These are phyloP conservation scores for Ceratocystis albifundus DNA, from an alignment of 2,329 filamentous ascomycete genomes.

Conservation along the genomic window DNA sequence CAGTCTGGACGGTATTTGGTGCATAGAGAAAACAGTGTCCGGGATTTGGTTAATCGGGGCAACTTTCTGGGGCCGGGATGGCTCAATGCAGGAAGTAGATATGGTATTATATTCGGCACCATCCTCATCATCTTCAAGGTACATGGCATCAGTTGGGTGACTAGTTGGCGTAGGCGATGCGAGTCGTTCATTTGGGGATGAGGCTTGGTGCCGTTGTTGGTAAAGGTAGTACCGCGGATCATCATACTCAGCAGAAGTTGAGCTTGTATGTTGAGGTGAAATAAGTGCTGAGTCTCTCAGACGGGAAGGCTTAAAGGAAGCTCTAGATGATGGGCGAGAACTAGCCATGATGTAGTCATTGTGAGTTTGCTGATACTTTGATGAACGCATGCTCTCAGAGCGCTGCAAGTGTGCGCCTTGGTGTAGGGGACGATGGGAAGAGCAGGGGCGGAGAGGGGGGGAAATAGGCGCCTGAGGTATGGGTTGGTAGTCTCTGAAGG, in stretches of 20 bases:
- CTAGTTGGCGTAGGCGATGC: neutral
- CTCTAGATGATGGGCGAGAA: neutral
- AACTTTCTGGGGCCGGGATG: neutral
- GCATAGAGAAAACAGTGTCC: neutral
- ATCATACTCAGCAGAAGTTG: neutral
- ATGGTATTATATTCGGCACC: neutral
- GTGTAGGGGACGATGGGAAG: neutral
- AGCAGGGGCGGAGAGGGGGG: constrained; percentile 7
- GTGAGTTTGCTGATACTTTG: constrained; percentile 3
- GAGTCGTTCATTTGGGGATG: neutral
- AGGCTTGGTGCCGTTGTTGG: neutral
- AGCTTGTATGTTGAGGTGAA: neutral
- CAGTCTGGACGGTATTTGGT: constrained; percentile 1
- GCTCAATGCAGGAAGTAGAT: constrained; percentile 1
- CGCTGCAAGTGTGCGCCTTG: neutral
- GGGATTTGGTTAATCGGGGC: neutral
- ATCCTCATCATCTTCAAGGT: constrained; percentile 11
- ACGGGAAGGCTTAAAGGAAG: neutral
- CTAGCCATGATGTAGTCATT: neutral
- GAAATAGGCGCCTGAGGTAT: constrained; percentile 18
- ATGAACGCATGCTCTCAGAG: neutral
- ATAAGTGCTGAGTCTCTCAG: neutral
- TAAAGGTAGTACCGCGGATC: neutral
- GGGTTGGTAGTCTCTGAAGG: constrained; percentile 1
- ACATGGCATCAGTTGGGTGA: constrained; percentile 2